Evolutionary conservation across 352 stramenopile species (phyloP), one percentile per base, ranked within the genome.

Genomic region (Globisporangium cederbergense): DNA sequence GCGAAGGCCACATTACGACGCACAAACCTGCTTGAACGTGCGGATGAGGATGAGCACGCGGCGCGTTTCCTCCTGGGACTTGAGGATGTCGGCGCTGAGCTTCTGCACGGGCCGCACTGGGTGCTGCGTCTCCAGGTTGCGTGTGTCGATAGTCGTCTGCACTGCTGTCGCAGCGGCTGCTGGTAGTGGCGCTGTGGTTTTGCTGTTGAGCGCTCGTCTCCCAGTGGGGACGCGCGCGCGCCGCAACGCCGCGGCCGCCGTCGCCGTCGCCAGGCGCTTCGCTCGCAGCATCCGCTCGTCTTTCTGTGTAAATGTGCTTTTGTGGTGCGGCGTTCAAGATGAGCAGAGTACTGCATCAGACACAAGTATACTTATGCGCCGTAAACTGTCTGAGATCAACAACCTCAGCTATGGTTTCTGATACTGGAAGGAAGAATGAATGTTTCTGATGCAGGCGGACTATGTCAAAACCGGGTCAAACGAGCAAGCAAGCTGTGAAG

Each of bases 1-100:
- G 8, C 3, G 32, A 36, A 36, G 7, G 49, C 30, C n/a, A 16
- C 49, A 4, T 54, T 20, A 54, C 2, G 49, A 34, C 20, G 45
- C 18, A 57, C 25, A 16, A n/a, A 86, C 80, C 70, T 93, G 87
- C 60, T 94, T 94, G 71, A 96, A 96, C 45, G 87, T 93, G 69
- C 87, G 87, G 67, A 96, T 93, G 47, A 96, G 71, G 32, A 89
- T 76, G 59, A 93, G 65, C 58, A 96, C 85, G 28, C 84, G 83
- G 16, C 87, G 82, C 52, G 82, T 93, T 59, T 96, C 87, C 70
- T 96, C 87, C 66, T 96, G 87, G 34, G 86, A 94, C 67, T 86
- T 83, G 64, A 83, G 80, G 65, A 91, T 88, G 57, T 91, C 83
- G 57, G 85, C 72, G 65, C 81, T 95, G 16, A 95, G 76, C 45